These are phyloP conservation scores for Vanrija humicola DNA, from an alignment of 1,284 basidiomycete genomes.

Conservation along the genomic window DNA sequence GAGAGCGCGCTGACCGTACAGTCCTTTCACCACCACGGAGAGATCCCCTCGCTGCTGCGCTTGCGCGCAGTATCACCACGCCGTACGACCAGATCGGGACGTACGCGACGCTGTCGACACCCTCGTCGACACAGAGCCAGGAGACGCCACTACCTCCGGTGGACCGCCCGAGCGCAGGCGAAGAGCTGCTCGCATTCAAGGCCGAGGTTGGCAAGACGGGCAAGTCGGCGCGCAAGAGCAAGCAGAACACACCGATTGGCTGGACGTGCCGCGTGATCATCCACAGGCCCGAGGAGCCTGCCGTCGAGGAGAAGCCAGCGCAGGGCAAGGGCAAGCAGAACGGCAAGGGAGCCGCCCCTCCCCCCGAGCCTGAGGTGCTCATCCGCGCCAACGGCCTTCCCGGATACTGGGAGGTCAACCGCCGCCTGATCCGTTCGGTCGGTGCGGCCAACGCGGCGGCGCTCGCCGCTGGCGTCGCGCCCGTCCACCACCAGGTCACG, in stretches of 20 bases:
- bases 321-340: slow-evolving; percentile 20
- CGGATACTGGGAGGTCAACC: slow-evolving; percentile 76
- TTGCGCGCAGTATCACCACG: slow-evolving; percentile 42
- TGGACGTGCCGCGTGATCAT: slow-evolving; percentile 43
- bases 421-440: slow-evolving; percentile 44
- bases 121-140: slow-evolving; percentile 20
- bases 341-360: slow-evolving; percentile 15
- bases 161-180: slow-evolving; percentile 4
- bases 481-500: slow-evolving; percentile 1
- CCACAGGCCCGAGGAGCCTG: slow-evolving; percentile 13
- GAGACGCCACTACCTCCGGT: slow-evolving; percentile 18
- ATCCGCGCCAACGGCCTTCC: slow-evolving; percentile 79
- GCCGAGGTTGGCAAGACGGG: neutral
- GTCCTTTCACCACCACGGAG: slow-evolving; percentile 40
- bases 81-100: slow-evolving; percentile 20
- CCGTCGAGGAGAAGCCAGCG: slow-evolving; percentile 1
- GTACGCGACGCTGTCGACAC: slow-evolving; percentile 4
- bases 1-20: slow-evolving; percentile 10
- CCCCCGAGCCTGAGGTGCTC: slow-evolving; percentile 57
- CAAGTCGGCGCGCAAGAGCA: neutral
- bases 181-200: slow-evolving; percentile 16
- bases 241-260: neutral
- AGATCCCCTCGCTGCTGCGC: slow-evolving; percentile 45
- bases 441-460: slow-evolving; percentile 19
- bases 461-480: neutral